A percentile compares a stretch with the other conserved stretches of the same genome.
phyloP scores from a whole-genome alignment of 176 grass and related monocot genomes.

The Raddia guianensis region DNA sequence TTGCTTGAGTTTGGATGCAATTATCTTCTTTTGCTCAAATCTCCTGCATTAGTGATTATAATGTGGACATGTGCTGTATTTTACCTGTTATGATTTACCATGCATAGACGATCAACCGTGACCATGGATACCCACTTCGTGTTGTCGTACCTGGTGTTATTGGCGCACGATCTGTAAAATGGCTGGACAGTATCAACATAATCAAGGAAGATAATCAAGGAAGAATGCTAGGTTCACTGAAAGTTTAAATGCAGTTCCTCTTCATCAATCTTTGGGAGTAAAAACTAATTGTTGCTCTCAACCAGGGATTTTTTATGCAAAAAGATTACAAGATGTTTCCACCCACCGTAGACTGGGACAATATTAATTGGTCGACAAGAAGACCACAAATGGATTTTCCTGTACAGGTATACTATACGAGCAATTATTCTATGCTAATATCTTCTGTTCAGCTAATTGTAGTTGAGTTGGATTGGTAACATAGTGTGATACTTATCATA shows the following conservation, averaged over 20 bases:
- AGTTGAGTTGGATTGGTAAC: constrained; percentile 9
- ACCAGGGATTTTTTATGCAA: constrained; percentile 64
- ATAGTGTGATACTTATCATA: not conserved
- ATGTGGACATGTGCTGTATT: not conserved
- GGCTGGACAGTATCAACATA: too few relatives aligned
- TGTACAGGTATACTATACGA: constrained; percentile 65
- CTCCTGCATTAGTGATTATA: not conserved
- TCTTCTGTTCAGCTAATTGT: not conserved
- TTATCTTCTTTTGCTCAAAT: not conserved
- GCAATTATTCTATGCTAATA: constrained; percentile 11
- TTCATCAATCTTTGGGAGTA: constrained; percentile 22
- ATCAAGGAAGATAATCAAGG: constrained; percentile 55
- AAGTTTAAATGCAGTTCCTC: constrained; percentile 22
- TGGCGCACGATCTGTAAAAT: too few relatives aligned
- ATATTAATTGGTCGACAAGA: constrained; percentile 82
- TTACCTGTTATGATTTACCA: not conserved
- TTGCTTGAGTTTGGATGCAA: not conserved
- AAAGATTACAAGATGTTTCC: constrained; percentile 72
- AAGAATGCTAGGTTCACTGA: constrained; percentile 84
- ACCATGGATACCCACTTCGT: too few relatives aligned
- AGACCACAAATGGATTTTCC: constrained; percentile 92
- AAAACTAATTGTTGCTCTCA: constrained; percentile 41
- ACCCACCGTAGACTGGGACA: constrained; percentile 84
- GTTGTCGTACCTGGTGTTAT: too few relatives aligned
- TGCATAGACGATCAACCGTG: not conserved